Evolutionary conservation across 331 rosid species (phyloP).

Genomic region (Acacia concinna): DNA sequence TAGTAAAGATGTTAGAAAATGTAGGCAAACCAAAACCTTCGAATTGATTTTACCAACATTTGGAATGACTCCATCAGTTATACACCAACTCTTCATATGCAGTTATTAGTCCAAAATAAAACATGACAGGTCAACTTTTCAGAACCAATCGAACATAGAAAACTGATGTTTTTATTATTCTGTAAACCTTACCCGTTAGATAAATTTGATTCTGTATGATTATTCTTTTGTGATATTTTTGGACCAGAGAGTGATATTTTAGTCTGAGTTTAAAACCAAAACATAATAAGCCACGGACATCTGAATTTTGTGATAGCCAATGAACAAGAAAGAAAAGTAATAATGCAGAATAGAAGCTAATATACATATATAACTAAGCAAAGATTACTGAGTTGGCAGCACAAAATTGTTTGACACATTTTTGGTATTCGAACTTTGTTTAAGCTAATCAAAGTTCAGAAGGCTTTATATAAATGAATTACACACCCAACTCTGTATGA

Average conservation of each 20-base stretch:
- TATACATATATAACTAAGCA: not conserved
- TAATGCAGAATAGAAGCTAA: not conserved
- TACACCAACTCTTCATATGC: not conserved
- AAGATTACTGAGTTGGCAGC: not conserved
- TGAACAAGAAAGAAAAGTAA: not conserved
- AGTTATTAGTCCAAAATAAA: not conserved
- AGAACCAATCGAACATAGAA: not conserved
- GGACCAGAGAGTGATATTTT: not conserved
- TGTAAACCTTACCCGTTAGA: not conserved
- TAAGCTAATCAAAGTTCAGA: not conserved
- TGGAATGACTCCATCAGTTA: not conserved
- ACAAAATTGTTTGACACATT: not conserved
- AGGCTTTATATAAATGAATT: not conserved
- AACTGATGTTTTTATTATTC: not conserved
- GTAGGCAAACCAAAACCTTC: constrained; percentile 1
- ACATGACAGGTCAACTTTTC: not conserved
- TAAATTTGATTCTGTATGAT: not conserved
- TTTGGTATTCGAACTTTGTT: not conserved
- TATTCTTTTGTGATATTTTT: not conserved
- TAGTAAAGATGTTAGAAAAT: not conserved
- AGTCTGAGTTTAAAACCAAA: not conserved
- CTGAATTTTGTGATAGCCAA: not conserved
- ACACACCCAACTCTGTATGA: not conserved
- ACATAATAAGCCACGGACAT: not conserved
- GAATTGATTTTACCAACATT: not conserved